Evolutionary conservation across 768 basidiomycete species (phyloP).

Genomic region (Epithele typhae): DNA sequence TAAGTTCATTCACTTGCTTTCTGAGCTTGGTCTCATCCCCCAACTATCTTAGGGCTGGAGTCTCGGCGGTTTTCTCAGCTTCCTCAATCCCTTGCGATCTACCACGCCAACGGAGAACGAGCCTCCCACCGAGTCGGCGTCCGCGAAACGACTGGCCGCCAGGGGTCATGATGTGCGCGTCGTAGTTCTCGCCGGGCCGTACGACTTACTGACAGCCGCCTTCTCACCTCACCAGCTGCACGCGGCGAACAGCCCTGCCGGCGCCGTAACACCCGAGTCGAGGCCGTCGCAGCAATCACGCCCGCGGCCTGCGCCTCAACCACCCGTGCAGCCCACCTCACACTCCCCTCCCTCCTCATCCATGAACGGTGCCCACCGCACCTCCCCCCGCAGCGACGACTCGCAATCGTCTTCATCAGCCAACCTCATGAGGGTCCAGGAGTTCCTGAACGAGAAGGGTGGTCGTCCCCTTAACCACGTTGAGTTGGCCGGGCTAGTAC

Average conservation of each 20-base stretch:
- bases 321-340: neutral
- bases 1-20: conserved; percentile 23
- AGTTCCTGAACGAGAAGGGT: conserved; percentile 43
- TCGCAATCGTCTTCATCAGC: conserved; percentile 6
- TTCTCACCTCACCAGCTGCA: neutral
- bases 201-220: neutral
- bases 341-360: neutral
- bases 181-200: conserved; percentile 2
- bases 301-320: conserved; percentile 8
- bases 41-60: conserved; percentile 41
- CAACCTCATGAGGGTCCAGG: conserved; percentile 14
- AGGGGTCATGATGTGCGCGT: neutral
- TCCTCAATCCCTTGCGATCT: conserved; percentile 44
- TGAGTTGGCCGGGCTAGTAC: conserved; percentile 51
- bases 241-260: conserved; percentile 9
- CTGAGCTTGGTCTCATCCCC: conserved; percentile 4
- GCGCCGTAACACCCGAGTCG: conserved; percentile 10
- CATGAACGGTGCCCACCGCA: conserved; percentile 4
- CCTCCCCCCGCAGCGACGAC: conserved; percentile 11
- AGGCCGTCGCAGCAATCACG: conserved; percentile 2
- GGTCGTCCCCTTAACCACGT: conserved; percentile 45
- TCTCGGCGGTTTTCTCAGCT: conserved; percentile 44
- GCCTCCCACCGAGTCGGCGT: neutral
- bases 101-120: conserved; percentile 12
- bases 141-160: conserved; percentile 6